phyloP scores from a whole-genome alignment of 2,329 filamentous ascomycete species.

The Cladophialophora chaetospira region DNA sequence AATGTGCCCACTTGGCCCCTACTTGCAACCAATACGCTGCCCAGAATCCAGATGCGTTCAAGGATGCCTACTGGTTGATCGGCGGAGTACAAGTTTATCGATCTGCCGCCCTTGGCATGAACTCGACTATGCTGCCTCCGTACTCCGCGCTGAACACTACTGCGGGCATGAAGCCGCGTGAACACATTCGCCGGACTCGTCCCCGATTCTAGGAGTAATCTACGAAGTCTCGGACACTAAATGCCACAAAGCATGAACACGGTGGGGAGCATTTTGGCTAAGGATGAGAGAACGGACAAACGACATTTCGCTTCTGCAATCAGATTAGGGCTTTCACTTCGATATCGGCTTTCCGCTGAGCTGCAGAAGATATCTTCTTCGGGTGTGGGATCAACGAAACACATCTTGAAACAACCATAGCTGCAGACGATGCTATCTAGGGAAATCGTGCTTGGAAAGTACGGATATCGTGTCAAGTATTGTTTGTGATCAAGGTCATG shows the following conservation, averaged over 20 bases:
- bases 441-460: neutral
- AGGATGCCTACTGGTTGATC: conserved; percentile 73
- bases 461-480: neutral
- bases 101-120: neutral
- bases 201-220: neutral
- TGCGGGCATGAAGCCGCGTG: neutral
- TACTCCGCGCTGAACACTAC: neutral
- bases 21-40: conserved; percentile 72
- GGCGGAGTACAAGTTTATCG: conserved; percentile 67
- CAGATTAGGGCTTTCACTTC: neutral
- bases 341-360: neutral
- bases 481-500: neutral
- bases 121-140: neutral
- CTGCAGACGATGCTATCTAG: neutral
- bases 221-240: too few relatives aligned
- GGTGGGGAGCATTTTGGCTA: too few relatives aligned
- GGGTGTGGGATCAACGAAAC: neutral
- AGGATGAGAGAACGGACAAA: too few relatives aligned
- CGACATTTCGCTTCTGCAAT: too few relatives aligned
- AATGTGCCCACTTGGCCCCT: conserved; percentile 60
- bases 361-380: neutral
- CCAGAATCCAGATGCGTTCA: conserved; percentile 67
- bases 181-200: neutral
- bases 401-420: neutral
- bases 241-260: too few relatives aligned